Evolutionary conservation across 2,329 filamentous ascomycete genomes (phyloP).

Genomic region (Colletotrichum melonis): DNA sequence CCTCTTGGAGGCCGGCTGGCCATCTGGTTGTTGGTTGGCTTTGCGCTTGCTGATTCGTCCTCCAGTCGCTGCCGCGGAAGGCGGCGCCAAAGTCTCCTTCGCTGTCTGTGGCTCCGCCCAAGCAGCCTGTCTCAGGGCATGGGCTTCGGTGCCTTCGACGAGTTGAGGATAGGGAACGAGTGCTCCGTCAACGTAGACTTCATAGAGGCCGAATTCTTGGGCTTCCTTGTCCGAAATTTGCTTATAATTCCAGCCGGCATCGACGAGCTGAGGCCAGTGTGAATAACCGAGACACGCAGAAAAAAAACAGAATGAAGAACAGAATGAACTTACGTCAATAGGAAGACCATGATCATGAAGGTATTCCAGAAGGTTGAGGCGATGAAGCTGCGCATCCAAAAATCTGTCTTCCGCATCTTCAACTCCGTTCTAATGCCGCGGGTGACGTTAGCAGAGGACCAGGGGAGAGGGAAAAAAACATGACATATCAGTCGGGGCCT

Average conservation of each 20-base stretch:
- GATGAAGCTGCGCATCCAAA: conserved; percentile 57
- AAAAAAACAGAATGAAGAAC: background rate
- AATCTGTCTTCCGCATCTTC: conserved; percentile 54
- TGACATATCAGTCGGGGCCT: conserved; percentile 28
- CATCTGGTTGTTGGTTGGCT: conserved; percentile 61
- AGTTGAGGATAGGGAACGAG: conserved; percentile 59
- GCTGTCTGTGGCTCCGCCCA: conserved; percentile 28
- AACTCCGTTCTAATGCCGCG: conserved; percentile 47
- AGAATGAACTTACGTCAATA: conserved; percentile 57
- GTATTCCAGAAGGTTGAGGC: conserved; percentile 57
- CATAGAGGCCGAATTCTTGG: conserved; percentile 57
- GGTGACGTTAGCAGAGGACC: conserved; percentile 26
- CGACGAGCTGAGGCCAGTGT: conserved; percentile 47
- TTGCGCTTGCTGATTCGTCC: conserved; percentile 56
- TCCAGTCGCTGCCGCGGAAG: conserved; percentile 20
- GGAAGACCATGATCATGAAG: conserved; percentile 57
- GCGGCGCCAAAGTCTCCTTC: conserved; percentile 9
- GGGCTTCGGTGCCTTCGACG: conserved; percentile 51
- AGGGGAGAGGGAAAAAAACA: conserved; percentile 33
- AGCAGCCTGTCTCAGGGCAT: conserved; percentile 33
- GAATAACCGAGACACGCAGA: conserved; percentile 35
- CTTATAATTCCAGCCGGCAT: conserved; percentile 58
- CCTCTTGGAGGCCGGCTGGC: conserved; percentile 62
- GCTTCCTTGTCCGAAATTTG: conserved; percentile 57
- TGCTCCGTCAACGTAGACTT: conserved; percentile 52